Conservation (phyloP, 805 yeast species). For the Hanseniaspora osmophila region DNA sequence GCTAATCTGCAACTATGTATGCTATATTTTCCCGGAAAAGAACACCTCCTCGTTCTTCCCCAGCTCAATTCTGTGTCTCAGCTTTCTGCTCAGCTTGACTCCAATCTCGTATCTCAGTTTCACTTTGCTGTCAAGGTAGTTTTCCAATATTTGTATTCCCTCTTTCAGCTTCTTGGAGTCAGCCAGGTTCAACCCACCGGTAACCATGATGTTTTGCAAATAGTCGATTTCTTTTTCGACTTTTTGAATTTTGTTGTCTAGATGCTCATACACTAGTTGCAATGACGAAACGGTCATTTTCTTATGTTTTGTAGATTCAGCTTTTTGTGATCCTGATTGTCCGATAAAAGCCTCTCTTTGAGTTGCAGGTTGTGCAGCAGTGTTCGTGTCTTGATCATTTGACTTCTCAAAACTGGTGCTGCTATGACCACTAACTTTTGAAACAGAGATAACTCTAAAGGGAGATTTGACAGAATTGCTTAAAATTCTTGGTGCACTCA, state of each 20-base stretch:
- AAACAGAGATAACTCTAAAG: constrained; percentile 23
- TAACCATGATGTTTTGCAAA: constrained; percentile 21
- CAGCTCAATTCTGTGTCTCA: constrained; percentile 28
- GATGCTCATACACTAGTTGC: constrained; percentile 16
- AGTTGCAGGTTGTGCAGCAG: neutral
- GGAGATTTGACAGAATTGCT: constrained; percentile 16
- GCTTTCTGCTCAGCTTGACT: constrained; percentile 25
- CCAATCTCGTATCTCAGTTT: constrained; percentile 32
- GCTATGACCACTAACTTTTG: neutral
- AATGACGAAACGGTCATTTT: neutral
- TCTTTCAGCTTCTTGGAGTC: constrained; percentile 25
- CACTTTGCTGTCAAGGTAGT: constrained; percentile 27
- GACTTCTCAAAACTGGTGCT: neutral
- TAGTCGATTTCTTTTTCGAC: constrained; percentile 27
- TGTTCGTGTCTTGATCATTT: neutral
- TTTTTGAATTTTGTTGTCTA: constrained; percentile 24
- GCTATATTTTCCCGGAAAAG: constrained; percentile 26
- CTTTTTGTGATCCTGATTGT: neutral
- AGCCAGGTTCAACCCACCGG: constrained; percentile 24
- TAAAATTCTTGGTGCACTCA: constrained; percentile 1
- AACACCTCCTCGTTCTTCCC: constrained; percentile 22
- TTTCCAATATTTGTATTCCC: constrained; percentile 26
- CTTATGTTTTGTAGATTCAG: neutral
- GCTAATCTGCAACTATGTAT: too few relatives aligned
- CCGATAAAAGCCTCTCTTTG: neutral